Base-by-base conservation (phyloP, 352 stramenopile species). In the Pythium dissotocum region DNA sequence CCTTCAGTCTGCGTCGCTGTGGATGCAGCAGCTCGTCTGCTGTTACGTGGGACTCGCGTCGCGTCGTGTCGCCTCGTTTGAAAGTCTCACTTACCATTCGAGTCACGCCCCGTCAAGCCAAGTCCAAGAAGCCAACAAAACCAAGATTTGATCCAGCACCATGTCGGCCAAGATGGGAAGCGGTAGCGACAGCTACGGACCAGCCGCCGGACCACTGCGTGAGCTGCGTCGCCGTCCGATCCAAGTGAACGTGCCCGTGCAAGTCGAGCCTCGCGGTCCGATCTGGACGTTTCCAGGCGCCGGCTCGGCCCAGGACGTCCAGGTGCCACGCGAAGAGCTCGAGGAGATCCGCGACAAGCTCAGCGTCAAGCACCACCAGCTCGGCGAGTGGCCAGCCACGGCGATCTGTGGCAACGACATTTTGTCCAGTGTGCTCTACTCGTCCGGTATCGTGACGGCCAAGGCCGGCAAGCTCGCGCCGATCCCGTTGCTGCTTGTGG, bases 391-490 rank as follows among this genome's bases (percentile, higher is more conserved):
- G 73, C 74, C 83, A 40, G 87, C 89, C 8, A 97, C 89, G 12
- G 82, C 83, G 2, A 96, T 97, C 68, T 90, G 79, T 56, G 89
- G 89, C 7, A 97, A 97, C 68, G 88, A 97, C 58, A 90, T 97
- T 60, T 75, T 94, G 24, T 79, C 77, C 38, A 94, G 83, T 57
- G 88, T 82, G 55, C 77, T 94, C 46, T 93, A 93, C 52, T 80
- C 77, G 16, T 72, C 77, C 4, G 76, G 73, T 18, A 73, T 83
- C 42, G 74, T 82, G 28, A 69, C 76, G 6, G 67, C 67, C 30
- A 83, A 79, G 35, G 81, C 85, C 18, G 87, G 87, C 8, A 90
- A 86, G 69, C 73, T 97, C 55, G 79, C 79, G 58, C 89, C 89
- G 6, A 36, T 95, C n/a, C 84, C 82, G 24, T 75, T 92, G 49